phyloP scores from a whole-genome alignment of 2,329 filamentous ascomycete genomes.

The Aspergillus udagawae region DNA sequence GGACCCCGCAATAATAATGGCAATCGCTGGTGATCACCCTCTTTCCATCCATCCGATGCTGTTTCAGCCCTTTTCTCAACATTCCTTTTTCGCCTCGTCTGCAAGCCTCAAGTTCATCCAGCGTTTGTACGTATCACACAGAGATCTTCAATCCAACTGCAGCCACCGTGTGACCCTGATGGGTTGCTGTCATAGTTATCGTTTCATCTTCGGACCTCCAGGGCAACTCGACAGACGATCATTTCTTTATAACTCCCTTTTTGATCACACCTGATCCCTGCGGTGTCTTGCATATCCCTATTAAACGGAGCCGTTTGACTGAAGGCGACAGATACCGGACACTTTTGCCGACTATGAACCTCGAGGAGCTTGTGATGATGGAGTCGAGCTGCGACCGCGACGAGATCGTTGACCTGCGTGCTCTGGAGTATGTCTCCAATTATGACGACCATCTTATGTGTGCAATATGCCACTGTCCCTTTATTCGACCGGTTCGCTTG shows the following conservation, averaged over 20 bases:
- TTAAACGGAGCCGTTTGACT: neutral
- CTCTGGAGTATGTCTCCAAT: slow-evolving; percentile 54
- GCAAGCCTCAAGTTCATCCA: neutral
- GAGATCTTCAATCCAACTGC: slow-evolving; percentile 4
- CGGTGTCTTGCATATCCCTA: neutral
- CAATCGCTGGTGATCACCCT: neutral
- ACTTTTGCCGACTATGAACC: slow-evolving; percentile 23
- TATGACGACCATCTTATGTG: slow-evolving; percentile 61
- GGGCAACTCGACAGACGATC: slow-evolving; percentile 14
- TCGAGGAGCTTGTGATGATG: slow-evolving; percentile 30
- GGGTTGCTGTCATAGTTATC: slow-evolving; percentile 16
- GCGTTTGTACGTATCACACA: slow-evolving; percentile 1
- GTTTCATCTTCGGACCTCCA: slow-evolving; percentile 17
- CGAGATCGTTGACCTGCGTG: slow-evolving; percentile 49
- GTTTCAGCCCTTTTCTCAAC: neutral
- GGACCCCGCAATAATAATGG: slow-evolving; percentile 6
- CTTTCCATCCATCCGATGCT: neutral
- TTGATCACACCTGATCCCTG: slow-evolving; percentile 1
- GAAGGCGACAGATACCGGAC: neutral
- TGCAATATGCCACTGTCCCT: slow-evolving; percentile 61
- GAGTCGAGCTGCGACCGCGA: slow-evolving; percentile 25
- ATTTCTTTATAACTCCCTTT: slow-evolving; percentile 8
- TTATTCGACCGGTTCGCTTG: slow-evolving; percentile 55
- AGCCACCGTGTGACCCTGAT: slow-evolving; percentile 20
- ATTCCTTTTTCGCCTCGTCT: neutral